A percentile compares a stretch with the other conserved stretches of the same genome.
Conservation (phyloP, 1,139 yeast species). For the Saccharomyces hybrid region DNA sequence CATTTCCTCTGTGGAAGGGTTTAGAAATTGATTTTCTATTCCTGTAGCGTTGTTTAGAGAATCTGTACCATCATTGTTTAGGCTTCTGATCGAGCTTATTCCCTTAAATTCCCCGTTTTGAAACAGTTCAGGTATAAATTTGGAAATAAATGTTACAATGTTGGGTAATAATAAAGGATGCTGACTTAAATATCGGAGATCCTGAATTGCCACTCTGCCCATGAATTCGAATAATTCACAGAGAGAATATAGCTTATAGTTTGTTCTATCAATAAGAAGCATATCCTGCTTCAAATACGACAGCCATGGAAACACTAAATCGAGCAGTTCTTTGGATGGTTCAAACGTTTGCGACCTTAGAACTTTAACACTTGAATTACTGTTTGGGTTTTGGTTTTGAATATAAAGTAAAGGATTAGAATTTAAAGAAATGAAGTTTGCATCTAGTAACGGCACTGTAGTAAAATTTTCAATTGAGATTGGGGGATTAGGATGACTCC, state of each 20-base stretch:
- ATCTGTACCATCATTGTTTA: neutral
- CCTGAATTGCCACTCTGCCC: slow-evolving; percentile 27
- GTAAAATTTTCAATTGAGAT: slow-evolving; percentile 20
- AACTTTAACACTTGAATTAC: slow-evolving; percentile 8
- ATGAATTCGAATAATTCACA: slow-evolving; percentile 30
- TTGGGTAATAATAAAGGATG: slow-evolving; percentile 20
- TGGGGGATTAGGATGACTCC: slow-evolving; percentile 24
- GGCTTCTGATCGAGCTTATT: neutral
- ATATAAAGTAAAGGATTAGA: slow-evolving; percentile 10
- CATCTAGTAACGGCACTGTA: slow-evolving; percentile 17
- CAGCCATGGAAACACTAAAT: slow-evolving; percentile 30
- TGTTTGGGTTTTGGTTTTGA: slow-evolving; percentile 8
- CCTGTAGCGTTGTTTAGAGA: slow-evolving; percentile 2
- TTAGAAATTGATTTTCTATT: neutral
- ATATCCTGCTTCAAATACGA: slow-evolving; percentile 24
- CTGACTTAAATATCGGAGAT: slow-evolving; percentile 22
- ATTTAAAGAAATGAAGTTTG: slow-evolving; percentile 15
- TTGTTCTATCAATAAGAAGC: slow-evolving; percentile 24
- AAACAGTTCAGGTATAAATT: slow-evolving; percentile 24
- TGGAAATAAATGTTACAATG: slow-evolving; percentile 21
- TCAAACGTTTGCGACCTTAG: slow-evolving; percentile 19
- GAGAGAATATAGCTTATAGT: slow-evolving; percentile 28
- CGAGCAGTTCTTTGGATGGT: slow-evolving; percentile 20
- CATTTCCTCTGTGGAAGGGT: neutral
- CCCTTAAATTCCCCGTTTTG: slow-evolving; percentile 15